Base-by-base conservation (phyloP, 495 filamentous ascomycete genomes). In the Tuber indicum region DNA sequence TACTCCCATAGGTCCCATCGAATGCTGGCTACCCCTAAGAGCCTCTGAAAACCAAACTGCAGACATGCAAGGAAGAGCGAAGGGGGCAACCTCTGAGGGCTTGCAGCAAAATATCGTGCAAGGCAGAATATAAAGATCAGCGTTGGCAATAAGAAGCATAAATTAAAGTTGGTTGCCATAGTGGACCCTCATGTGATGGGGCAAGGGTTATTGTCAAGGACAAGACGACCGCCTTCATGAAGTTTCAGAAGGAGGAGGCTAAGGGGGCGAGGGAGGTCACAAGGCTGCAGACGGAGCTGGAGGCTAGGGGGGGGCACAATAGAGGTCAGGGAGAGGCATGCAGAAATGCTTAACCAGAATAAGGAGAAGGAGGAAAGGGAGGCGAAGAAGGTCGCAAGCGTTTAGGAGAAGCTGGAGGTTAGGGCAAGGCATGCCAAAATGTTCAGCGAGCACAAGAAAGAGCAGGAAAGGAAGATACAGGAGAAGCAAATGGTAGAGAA, bases 1-100 rank as follows among this genome's bases (percentile, higher is more conserved):
- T n/a, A n/a, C n/a, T n/a, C n/a, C n/a, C n/a, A n/a, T n/a, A n/a
- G n/a, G n/a, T n/a, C n/a, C n/a, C n/a, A n/a, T n/a, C n/a, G n/a
- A n/a, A n/a, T n/a, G n/a, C n/a, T n/a, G n/a, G n/a, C 4, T 0
- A 90, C 98, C 0, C 92, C 96, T 1, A 90, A 89, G 75, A 93
- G 91, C 62, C 97, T 90, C 84, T 91, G 91, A 77, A 91, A 88
- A 75, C 88, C 91, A 78, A 93, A 93, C 3, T 98, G 92, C 86
- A 91, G 91, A 70, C 96, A 99, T 82, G 96, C 96, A 41, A 90
- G 95, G 75, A 99, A 99, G 84, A 88, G 91, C 0, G 84, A 84
- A 58, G 98, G 96, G 96, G 96, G 96, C 62, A 96, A 99, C 84
- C 86, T 98, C 32, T 98, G 96, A 96, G 94, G 94, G 87, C 41